These are phyloP conservation scores for Apiotrichum akiyoshidainum DNA, from an alignment of 1,284 basidiomycete genomes.

Conservation along the genomic window DNA sequence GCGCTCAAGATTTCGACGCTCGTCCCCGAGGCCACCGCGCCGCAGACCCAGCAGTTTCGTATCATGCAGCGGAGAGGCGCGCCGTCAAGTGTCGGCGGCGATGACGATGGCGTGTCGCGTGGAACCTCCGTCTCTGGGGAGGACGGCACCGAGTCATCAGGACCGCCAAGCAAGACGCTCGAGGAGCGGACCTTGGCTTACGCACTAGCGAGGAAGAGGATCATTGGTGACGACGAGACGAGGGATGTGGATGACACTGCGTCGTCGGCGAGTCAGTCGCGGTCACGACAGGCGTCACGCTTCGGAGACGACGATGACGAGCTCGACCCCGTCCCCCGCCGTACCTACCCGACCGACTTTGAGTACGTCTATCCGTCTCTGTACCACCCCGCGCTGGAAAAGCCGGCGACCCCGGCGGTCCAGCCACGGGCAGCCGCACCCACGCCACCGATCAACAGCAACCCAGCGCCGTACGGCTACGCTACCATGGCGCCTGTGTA, in stretches of 20 bases:
- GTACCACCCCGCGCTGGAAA: slow-evolving; percentile 27
- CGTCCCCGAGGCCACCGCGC: slow-evolving; percentile 20
- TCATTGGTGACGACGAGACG: slow-evolving; percentile 31
- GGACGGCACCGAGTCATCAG: slow-evolving; percentile 18
- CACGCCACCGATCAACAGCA: slow-evolving; percentile 2
- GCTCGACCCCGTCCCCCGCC: slow-evolving; percentile 37
- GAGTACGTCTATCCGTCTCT: slow-evolving; percentile 41
- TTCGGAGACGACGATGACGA: slow-evolving; percentile 34
- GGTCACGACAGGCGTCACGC: slow-evolving; percentile 18
- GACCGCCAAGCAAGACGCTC: slow-evolving; percentile 31
- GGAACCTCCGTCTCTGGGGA: slow-evolving; percentile 20
- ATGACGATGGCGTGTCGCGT: slow-evolving; percentile 17
- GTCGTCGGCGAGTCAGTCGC: slow-evolving; percentile 10
- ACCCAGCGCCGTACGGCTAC: slow-evolving; percentile 2
- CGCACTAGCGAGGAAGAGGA: slow-evolving; percentile 38
- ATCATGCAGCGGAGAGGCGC: slow-evolving; percentile 44
- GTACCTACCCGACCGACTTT: slow-evolving; percentile 20
- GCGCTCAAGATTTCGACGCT: slow-evolving; percentile 17
- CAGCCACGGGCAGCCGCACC: not conserved
- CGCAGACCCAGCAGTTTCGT: slow-evolving; percentile 34
- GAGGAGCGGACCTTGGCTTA: slow-evolving; percentile 45
- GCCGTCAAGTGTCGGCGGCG: slow-evolving; percentile 13
- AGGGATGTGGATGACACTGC: slow-evolving; percentile 16
- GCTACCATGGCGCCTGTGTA: slow-evolving; percentile 7
- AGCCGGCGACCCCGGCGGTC: not conserved